A percentile compares a stretch with the other conserved stretches of the same genome.
Conservation (phyloP, 1,139 yeast species). For the Yamadazyma membranifaciens region DNA sequence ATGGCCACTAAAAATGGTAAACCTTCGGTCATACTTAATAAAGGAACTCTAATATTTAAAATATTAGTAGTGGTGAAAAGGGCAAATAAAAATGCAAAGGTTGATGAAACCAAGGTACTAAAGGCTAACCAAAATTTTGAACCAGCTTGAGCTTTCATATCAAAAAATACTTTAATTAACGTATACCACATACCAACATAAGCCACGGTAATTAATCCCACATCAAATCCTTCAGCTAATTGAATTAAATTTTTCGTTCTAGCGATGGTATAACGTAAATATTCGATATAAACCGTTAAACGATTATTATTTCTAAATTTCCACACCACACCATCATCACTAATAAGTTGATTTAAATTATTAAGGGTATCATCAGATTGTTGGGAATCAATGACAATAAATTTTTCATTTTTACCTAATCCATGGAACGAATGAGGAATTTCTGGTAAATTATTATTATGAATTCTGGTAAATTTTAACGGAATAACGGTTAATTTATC, state of each 20-base stretch:
- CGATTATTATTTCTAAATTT: slow-evolving; percentile 65
- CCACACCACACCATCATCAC: slow-evolving; percentile 52
- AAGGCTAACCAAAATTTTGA: slow-evolving; percentile 90
- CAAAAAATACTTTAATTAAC: slow-evolving; percentile 70
- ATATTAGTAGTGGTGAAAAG: slow-evolving; percentile 62
- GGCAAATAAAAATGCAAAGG: slow-evolving; percentile 85
- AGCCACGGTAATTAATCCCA: slow-evolving; percentile 75
- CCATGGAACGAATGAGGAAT: slow-evolving; percentile 33
- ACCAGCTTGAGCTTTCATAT: slow-evolving; percentile 70
- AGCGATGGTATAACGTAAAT: slow-evolving; percentile 44
- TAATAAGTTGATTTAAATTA: slow-evolving; percentile 25
- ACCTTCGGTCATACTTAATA: slow-evolving; percentile 83
- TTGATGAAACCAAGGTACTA: slow-evolving; percentile 76
- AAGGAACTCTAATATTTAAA: slow-evolving; percentile 57
- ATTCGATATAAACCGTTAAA: slow-evolving; percentile 63
- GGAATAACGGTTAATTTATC: slow-evolving; percentile 53
- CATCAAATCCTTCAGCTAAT: slow-evolving; percentile 87
- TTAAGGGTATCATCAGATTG: slow-evolving; percentile 33
- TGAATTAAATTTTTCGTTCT: slow-evolving; percentile 55
- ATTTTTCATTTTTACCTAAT: slow-evolving; percentile 33
- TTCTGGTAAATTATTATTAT: slow-evolving; percentile 31
- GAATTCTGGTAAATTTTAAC: slow-evolving; percentile 49
- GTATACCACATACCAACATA: slow-evolving; percentile 92
- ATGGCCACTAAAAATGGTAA: slow-evolving; percentile 91
- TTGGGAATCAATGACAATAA: slow-evolving; percentile 41